A percentile compares a stretch with the other conserved stretches of the same genome.
Conservation (phyloP, 2,329 filamentous ascomycete genomes). For the Zymoseptoria crescenta region DNA sequence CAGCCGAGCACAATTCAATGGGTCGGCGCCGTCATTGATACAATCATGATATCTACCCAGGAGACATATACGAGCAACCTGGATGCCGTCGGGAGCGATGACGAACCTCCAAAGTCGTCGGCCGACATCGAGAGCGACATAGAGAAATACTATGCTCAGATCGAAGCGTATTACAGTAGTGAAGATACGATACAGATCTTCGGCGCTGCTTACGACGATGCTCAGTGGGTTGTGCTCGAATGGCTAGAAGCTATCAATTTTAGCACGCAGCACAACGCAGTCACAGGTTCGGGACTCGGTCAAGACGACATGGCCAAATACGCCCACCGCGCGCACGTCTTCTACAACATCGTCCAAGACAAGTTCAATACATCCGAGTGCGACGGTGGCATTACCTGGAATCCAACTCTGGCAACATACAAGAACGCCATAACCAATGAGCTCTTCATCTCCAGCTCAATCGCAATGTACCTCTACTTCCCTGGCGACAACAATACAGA, state of each 20-base stretch:
- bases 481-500: slow-evolving; percentile 65
- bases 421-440: slow-evolving; percentile 98
- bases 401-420: slow-evolving; percentile 70
- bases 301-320: slow-evolving; percentile 66
- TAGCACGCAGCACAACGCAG: slow-evolving; percentile 23
- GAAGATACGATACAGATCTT: slow-evolving; percentile 28
- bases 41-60: slow-evolving; percentile 18
- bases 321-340: slow-evolving; percentile 74
- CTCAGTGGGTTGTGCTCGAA: slow-evolving; percentile 30
- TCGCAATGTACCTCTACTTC: slow-evolving; percentile 85
- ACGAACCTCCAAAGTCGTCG: background rate
- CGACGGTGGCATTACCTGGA: slow-evolving; percentile 86
- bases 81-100: background rate
- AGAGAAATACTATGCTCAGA: slow-evolving; percentile 21
- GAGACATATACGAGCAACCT: slow-evolving; percentile 12
- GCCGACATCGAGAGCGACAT: slow-evolving; percentile 18
- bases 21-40: slow-evolving; percentile 24
- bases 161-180: slow-evolving; percentile 20
- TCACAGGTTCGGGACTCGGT: slow-evolving; percentile 56
- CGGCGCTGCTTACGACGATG: slow-evolving; percentile 28
- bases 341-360: slow-evolving; percentile 72
- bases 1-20: slow-evolving; percentile 23
- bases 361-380: slow-evolving; percentile 82
- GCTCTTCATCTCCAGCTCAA: slow-evolving; percentile 75
- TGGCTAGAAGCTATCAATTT: slow-evolving; percentile 30